These are phyloP conservation scores for Tulasnella sp. DNA, from an alignment of 768 basidiomycete species.

Conservation along the genomic window DNA sequence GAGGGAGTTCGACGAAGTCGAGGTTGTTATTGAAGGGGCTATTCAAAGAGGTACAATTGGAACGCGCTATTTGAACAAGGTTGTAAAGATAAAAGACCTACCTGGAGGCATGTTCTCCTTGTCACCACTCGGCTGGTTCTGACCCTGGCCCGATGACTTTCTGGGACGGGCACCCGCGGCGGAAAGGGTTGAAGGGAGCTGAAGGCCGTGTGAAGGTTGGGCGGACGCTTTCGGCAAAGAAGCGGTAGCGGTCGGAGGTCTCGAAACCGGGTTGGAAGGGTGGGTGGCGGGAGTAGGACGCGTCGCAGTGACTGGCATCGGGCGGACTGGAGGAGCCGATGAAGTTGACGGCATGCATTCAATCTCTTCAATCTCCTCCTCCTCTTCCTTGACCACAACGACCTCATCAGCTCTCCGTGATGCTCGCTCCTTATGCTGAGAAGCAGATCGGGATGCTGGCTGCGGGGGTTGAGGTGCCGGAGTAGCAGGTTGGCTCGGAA, in stretches of 20 bases:
- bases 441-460: not conserved
- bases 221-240: not conserved
- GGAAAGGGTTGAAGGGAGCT: not conserved
- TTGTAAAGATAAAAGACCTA: not conserved
- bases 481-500: not conserved
- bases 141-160: not conserved
- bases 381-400: not conserved
- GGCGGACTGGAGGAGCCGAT: not conserved
- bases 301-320: not conserved
- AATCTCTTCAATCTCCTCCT: constrained; percentile 4
- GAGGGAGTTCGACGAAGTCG: not conserved
- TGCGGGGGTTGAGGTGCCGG: not conserved
- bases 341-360: not conserved
- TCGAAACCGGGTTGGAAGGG: not conserved
- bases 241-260: not conserved
- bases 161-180: not conserved
- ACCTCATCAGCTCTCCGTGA: not conserved
- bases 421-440: not conserved
- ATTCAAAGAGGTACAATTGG: not conserved
- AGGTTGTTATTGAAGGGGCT: not conserved
- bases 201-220: not conserved
- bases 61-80: not conserved
- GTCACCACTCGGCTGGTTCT: not conserved
- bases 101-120: constrained; percentile 2
- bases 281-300: not conserved